A percentile compares a stretch with the other conserved stretches of the same genome.
These are phyloP conservation scores for Letharia lupina DNA, from an alignment of 495 filamentous ascomycete species.

Conservation along the genomic window DNA sequence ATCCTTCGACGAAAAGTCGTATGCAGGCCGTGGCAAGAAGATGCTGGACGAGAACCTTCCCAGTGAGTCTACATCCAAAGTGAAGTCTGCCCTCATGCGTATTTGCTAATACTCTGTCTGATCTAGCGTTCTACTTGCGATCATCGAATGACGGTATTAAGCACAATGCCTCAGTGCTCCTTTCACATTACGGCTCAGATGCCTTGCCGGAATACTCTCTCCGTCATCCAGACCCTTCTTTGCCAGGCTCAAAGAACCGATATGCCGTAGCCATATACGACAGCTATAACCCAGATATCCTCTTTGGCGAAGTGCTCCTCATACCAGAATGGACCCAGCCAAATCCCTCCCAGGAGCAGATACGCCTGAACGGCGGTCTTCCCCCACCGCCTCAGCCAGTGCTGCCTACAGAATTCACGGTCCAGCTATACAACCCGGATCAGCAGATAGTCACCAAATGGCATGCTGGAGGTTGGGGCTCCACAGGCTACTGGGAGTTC, in stretches of 20 bases:
- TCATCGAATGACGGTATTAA: slow-evolving; percentile 38
- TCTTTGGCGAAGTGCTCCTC: slow-evolving; percentile 82
- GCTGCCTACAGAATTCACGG: slow-evolving; percentile 65
- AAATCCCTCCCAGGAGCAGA: slow-evolving; percentile 67
- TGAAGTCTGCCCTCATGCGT: slow-evolving; percentile 31
- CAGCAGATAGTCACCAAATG: slow-evolving; percentile 66
- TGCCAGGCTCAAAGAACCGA: slow-evolving; percentile 63
- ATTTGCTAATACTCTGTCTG: slow-evolving; percentile 30
- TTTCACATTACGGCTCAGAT: slow-evolving; percentile 72
- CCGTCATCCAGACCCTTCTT: slow-evolving; percentile 60
- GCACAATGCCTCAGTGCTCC: slow-evolving; percentile 55
- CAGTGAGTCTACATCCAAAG: slow-evolving; percentile 40
- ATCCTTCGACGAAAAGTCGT: not conserved
- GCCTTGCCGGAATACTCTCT: slow-evolving; percentile 70
- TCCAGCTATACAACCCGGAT: slow-evolving; percentile 93
- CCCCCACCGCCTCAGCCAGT: slow-evolving; percentile 66
- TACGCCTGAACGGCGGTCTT: slow-evolving; percentile 61
- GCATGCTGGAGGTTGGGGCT: slow-evolving; percentile 67
- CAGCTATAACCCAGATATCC: slow-evolving; percentile 65
- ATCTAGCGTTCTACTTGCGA: slow-evolving; percentile 57
- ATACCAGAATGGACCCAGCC: slow-evolving; percentile 78
- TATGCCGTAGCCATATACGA: slow-evolving; percentile 84
- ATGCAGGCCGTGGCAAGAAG: not conserved
- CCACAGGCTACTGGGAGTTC: slow-evolving; percentile 77
- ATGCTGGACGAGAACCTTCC: slow-evolving; percentile 97